Evolutionary conservation across 164 flowering plant genomes (phyloP).

Genomic region (Stephania japonica): DNA sequence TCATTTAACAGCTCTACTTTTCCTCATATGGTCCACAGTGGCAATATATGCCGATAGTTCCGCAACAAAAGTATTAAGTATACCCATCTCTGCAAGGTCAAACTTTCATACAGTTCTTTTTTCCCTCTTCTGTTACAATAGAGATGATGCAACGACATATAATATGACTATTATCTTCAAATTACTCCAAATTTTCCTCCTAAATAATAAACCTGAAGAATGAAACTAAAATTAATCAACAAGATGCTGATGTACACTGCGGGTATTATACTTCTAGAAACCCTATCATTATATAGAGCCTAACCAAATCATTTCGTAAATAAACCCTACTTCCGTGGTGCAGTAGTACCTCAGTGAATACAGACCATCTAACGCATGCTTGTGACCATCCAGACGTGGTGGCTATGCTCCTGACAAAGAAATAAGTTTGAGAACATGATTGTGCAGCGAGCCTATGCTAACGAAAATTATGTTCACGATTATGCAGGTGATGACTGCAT

Average conservation of each 20-base stretch:
- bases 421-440: background rate
- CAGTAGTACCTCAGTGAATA: background rate
- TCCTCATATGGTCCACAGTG: background rate
- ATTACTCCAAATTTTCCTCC: background rate
- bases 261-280: background rate
- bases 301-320: background rate
- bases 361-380: background rate
- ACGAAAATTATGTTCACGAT: constrained; percentile 4
- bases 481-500: constrained; percentile 47
- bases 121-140: background rate
- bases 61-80: background rate
- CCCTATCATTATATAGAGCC: background rate
- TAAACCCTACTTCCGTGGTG: background rate
- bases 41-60: background rate
- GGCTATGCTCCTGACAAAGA: constrained; percentile 1
- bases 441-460: background rate
- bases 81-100: background rate
- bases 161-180: background rate
- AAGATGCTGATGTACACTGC: background rate
- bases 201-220: background rate
- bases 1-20: background rate
- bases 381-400: background rate
- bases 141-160: background rate
- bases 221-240: background rate
- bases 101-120: background rate